Percentiles rank a stretch among this genome's conserved stretches.
phyloP scores from a whole-genome alignment of 139 green algal genomes.

The Micractinium conductrix region DNA sequence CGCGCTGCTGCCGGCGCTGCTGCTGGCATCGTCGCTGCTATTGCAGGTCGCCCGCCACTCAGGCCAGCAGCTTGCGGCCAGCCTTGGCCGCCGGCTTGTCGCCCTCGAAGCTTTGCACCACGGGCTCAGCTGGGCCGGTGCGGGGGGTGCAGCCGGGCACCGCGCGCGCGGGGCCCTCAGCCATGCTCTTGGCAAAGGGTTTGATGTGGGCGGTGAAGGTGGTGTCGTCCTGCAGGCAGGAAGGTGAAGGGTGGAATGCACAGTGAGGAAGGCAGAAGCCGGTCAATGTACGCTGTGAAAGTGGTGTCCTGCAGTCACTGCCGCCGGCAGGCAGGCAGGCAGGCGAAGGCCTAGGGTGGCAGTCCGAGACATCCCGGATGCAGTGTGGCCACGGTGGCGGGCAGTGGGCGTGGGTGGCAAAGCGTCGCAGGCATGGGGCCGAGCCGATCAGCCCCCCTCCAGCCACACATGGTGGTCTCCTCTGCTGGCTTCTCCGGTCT shows the following conservation, averaged over 20 bases:
- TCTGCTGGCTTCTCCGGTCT: no score
- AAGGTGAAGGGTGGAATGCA: not conserved
- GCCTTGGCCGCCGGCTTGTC: not conserved
- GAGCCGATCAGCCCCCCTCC: no score
- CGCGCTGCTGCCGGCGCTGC: no score
- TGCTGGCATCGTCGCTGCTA: no score
- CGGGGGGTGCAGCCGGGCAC: constrained; percentile 7
- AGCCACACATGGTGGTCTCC: no score
- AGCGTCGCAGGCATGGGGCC: not conserved
- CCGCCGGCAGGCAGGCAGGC: not conserved
- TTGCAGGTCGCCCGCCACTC: no score
- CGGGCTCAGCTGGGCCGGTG: not conserved
- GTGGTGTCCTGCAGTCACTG: no score
- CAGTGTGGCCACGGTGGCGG: not conserved
- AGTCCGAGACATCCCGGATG: not conserved
- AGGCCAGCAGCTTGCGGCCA: not conserved
- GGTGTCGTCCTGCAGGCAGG: not conserved
- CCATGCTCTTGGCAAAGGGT: not conserved
- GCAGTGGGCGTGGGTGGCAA: not conserved
- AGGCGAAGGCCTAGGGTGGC: not conserved
- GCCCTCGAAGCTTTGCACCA: not conserved
- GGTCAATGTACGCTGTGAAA: no score
- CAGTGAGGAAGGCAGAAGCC: no score
- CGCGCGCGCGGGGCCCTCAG: not conserved
- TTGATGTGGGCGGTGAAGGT: not conserved